Base-by-base conservation (phyloP, 1,139 yeast genomes). In the Taphrina wiesneri region DNA sequence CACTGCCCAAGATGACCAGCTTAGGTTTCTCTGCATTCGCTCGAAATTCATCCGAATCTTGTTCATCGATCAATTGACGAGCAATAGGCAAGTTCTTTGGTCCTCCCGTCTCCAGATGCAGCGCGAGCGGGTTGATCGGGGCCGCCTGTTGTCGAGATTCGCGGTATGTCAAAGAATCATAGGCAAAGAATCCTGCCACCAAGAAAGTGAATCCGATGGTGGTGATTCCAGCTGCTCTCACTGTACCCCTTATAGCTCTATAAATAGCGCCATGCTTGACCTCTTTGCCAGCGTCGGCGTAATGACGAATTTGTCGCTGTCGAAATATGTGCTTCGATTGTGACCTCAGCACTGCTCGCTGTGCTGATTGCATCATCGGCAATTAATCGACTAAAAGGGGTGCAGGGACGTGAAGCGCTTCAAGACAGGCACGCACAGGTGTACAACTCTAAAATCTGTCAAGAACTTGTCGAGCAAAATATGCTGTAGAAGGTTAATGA, bases 1-100 rank as follows among this genome's bases (percentile, higher is more conserved):
- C 97, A 51, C 96, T 85, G 68, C 98, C 97, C 72, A 92, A 83
- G 70, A 92, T 86, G 67, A 92, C 96, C 74, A 92, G 79, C 54
- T 92, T 90, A 80, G 92, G 92, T 82, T 89, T 90, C 75, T 87
- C 85, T 68, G 89, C 75, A 70, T 75, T 78, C 7, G 77, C 74
- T 19, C 39, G 49, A 70, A 80, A 81, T 13, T 74, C 78, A 6
- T 77, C 79, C 21, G 77, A 73, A 72, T 85, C 88, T 66, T 79
- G 80, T 47, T 82, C 82, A 71, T 85, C 88, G 63, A 85, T 75
- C 68, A 80, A 81, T 46, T 81, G 78, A 45, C 79, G 79, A 67
- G 84, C 77, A 41, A 85, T 82, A 1, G 88, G 88, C 65, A 86
- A 75, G 70, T 85, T 84, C 72, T 85, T 86, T 26, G 89, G 88